Conservation (phyloP, 2,329 filamentous ascomycete species). For the Trichoderma pleuroti region DNA sequence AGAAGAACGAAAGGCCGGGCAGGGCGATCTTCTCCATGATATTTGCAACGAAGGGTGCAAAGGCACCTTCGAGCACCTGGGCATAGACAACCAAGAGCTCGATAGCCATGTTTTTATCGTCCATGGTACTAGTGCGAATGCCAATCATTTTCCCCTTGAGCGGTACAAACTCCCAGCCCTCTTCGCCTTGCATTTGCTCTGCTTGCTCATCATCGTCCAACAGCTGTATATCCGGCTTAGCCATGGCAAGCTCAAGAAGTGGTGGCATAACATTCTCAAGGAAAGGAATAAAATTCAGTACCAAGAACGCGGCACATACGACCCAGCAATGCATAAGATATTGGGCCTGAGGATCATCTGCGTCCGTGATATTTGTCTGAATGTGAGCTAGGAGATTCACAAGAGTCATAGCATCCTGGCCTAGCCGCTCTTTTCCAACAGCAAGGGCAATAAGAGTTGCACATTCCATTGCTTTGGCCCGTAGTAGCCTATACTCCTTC, state of each 20-base stretch:
- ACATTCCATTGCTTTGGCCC: conserved; percentile 98
- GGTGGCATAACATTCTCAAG: conserved; percentile 92
- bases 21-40: conserved; percentile 97
- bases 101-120: conserved; percentile 99
- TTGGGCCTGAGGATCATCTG: conserved; percentile 92
- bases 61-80: conserved; percentile 87
- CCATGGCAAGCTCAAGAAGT: conserved; percentile 81
- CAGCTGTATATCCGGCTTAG: conserved; percentile 95
- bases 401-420: conserved; percentile 78
- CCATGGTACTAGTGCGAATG: conserved; percentile 92
- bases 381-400: conserved; percentile 86
- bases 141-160: conserved; percentile 98
- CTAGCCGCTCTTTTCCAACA: conserved; percentile 90
- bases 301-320: conserved; percentile 96
- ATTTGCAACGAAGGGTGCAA: conserved; percentile 85
- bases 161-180: conserved; percentile 95
- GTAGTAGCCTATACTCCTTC: conserved; percentile 85
- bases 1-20: conserved; percentile 94
- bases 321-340: conserved; percentile 98
- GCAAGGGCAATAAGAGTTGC: conserved; percentile 93
- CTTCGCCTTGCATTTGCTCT: conserved; percentile 87
- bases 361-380: conserved; percentile 79
- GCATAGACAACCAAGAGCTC: conserved; percentile 97
- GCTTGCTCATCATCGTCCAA: conserved; percentile 94
- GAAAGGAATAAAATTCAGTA: conserved; percentile 88